Evolutionary conservation across 2,329 filamentous ascomycete genomes (phyloP).

Genomic region (Aspergillus caelatus): DNA sequence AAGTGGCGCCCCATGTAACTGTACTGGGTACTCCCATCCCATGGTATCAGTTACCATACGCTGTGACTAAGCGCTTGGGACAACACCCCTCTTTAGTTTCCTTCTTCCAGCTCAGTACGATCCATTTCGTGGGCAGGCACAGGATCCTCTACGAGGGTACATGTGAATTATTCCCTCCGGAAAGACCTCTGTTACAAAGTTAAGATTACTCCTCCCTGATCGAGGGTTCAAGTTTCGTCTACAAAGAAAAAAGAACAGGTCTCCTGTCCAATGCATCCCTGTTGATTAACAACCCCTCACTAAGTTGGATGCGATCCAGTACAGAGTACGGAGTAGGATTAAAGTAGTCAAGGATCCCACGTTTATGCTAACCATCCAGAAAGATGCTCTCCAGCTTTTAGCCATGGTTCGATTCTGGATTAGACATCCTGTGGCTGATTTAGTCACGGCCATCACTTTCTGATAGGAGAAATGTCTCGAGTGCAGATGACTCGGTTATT

Average conservation of each 20-base stretch:
- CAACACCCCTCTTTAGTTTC: neutral
- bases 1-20: neutral
- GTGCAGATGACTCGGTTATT: neutral
- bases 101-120: neutral
- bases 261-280: neutral
- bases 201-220: neutral
- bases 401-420: neutral
- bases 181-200: neutral
- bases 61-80: neutral
- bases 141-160: no score
- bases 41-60: neutral
- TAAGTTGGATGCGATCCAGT: neutral
- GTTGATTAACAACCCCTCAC: neutral
- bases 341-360: slow-evolving; percentile 4
- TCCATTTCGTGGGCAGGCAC: neutral
- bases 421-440: neutral
- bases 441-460: neutral
- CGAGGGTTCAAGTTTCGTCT: neutral
- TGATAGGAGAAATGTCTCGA: neutral
- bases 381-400: neutral
- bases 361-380: neutral
- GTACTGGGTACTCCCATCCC: neutral
- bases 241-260: neutral
- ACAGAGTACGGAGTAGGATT: neutral
- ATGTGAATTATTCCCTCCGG: neutral